Percentiles rank a stretch among this genome's conserved stretches.
phyloP scores from a whole-genome alignment of 176 grass and related monocot genomes.

The Eragrostis nindensis region DNA sequence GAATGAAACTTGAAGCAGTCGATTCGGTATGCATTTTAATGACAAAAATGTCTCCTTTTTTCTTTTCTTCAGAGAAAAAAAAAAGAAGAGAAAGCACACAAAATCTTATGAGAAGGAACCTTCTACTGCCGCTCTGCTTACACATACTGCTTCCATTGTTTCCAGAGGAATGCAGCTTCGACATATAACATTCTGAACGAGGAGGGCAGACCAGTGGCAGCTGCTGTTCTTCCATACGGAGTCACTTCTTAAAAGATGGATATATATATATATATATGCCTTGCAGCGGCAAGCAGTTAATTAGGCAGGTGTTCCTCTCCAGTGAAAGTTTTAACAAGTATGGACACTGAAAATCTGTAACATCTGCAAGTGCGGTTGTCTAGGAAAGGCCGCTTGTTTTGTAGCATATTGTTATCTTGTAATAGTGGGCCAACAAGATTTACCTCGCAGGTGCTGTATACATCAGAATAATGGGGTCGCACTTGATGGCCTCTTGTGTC shows the following conservation, averaged over 20 bases:
- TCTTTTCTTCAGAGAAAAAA: too few species aligned
- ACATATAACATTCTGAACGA: slow-evolving; percentile 95
- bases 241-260: slow-evolving; percentile 36
- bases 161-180: slow-evolving; percentile 90
- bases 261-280: not conserved
- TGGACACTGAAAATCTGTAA: not conserved
- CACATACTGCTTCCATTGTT: slow-evolving; percentile 6
- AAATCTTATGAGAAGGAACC: not conserved
- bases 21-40: slow-evolving; percentile 70
- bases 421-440: not conserved
- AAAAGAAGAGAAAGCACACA: not conserved
- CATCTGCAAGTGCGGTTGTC: slow-evolving; percentile 1
- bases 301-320: not conserved
- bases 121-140: not conserved
- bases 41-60: not conserved
- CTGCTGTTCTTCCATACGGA: slow-evolving; percentile 71
- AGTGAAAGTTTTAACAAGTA: not conserved
- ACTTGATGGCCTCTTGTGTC: not conserved
- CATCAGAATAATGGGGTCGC: slow-evolving; percentile 15
- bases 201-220: slow-evolving; percentile 76
- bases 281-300: not conserved
- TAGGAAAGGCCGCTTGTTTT: slow-evolving; percentile 27
- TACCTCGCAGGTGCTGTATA: not conserved
- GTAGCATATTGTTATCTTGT: slow-evolving; percentile 8
- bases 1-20: slow-evolving; percentile 90